Evolutionary conservation across 1,284 basidiomycete genomes (phyloP), one percentile per base, ranked within the genome.

Genomic region (Sporisorium reilianum): DNA sequence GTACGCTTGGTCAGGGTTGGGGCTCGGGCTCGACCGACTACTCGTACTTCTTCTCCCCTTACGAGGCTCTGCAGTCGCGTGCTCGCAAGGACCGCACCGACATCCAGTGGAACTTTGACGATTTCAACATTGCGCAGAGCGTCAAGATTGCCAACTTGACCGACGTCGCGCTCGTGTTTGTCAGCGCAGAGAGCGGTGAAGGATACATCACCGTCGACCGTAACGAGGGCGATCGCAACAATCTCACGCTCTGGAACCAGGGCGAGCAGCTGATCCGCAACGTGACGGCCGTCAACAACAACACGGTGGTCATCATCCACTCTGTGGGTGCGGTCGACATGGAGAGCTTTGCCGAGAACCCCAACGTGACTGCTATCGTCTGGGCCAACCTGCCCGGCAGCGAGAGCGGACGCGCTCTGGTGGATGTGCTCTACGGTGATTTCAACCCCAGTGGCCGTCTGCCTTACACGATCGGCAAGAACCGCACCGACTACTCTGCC

Each of bases 1-100:
- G 91, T 34, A 88, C 90, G n/a, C 87, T 94, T 2, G 92, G 91
- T 6, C 90, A 93, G 89, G 93, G 92, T 30, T 94, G 93, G 93
- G 93, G 81, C 28, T 79, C 76, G 5, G 91, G 91, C 56, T 84
- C 87, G 8, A 84, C 81, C 46, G 81, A 88, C 28, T 88, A 86
- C 81, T 85, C 87, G 0, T 88, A 87, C 82, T 85, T 88, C 36
- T 84, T 88, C 58, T 85, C 86, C 28, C 86, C 77, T 2, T 78
- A 91, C 52, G 89, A 91, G 78, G 92, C 92, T 18, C 89, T 95
- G 69, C 90, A 92, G 77, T 80, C 79, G 0, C 85, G 84, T 34
- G 87, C 87, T 1, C 89, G 72, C 26, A 66, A 89, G 68, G 90
- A 92, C 79, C 87, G 69, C 46, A 90, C 91, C 0, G 77, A 76